phyloP scores from a whole-genome alignment of 805 yeast genomes.

The Candida maris region DNA sequence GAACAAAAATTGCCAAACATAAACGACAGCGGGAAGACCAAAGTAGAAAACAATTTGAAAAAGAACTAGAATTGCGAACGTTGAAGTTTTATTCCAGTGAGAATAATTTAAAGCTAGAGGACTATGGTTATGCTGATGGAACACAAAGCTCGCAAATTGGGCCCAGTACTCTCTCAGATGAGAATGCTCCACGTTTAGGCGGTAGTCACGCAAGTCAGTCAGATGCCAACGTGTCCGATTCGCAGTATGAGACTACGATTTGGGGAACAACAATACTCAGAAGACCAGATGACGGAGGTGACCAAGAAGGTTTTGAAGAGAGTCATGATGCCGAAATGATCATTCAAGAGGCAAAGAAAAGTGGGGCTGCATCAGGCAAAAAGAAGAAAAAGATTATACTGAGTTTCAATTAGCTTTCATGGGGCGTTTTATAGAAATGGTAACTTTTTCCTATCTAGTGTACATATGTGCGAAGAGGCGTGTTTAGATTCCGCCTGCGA shows the following conservation, averaged over 20 bases:
- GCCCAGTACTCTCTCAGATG: constrained; percentile 4
- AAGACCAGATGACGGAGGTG: constrained; percentile 30
- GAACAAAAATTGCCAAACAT: constrained; percentile 48
- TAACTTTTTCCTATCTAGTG: background rate
- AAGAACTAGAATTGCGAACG: constrained; percentile 54
- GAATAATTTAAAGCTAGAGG: constrained; percentile 38
- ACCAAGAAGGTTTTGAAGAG: constrained; percentile 28
- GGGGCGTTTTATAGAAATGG: too few species aligned
- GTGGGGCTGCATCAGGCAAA: constrained; percentile 33
- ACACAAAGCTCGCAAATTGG: constrained; percentile 25
- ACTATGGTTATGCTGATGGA: constrained; percentile 35
- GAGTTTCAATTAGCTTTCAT: constrained; percentile 18
- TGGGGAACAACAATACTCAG: constrained; percentile 72
- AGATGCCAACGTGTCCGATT: too few species aligned
- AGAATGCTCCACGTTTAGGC: constrained; percentile 16
- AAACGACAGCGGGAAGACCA: constrained; percentile 60
- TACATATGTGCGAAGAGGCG: background rate
- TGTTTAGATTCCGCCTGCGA: background rate
- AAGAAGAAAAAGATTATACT: constrained; percentile 38
- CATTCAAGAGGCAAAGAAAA: constrained; percentile 50
- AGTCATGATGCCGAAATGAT: constrained; percentile 44
- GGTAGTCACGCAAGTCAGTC: too few species aligned
- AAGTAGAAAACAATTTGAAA: constrained; percentile 52
- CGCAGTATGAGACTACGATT: constrained; percentile 43
- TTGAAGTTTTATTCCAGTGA: constrained; percentile 58